Conservation (phyloP, 2,329 filamentous ascomycete genomes). For the Aschersonia sp. region DNA sequence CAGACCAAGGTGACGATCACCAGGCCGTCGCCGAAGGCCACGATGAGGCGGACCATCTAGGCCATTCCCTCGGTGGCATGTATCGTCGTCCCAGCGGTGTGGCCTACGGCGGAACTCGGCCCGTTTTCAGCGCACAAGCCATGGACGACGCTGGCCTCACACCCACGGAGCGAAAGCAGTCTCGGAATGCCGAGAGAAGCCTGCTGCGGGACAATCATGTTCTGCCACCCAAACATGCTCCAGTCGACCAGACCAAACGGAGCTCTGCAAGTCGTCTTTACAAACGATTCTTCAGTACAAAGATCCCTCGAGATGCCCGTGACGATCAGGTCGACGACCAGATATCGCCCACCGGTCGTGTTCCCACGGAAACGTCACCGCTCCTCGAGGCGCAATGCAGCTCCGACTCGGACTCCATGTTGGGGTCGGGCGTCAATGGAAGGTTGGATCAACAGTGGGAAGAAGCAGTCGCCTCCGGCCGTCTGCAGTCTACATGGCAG, state of each 20-base stretch:
- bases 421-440: conserved; percentile 30
- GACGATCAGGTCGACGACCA: not conserved
- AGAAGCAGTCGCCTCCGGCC: conserved; percentile 65
- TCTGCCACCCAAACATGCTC: conserved; percentile 42
- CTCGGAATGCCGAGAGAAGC: conserved; percentile 42
- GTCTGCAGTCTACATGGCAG: conserved; percentile 82
- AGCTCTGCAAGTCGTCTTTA: conserved; percentile 28
- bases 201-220: conserved; percentile 52
- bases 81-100: conserved; percentile 71
- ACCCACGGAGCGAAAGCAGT: conserved; percentile 39
- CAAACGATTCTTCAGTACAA: conserved; percentile 39
- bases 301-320: conserved; percentile 20
- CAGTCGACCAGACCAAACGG: conserved; percentile 13
- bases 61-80: conserved; percentile 22
- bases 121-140: conserved; percentile 47
- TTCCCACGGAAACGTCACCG: conserved; percentile 24
- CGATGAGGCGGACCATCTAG: conserved; percentile 20
- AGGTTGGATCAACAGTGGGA: conserved; percentile 62
- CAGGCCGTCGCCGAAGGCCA: conserved; percentile 16
- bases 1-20: conserved; percentile 34
- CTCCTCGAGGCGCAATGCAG: conserved; percentile 14
- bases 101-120: conserved; percentile 55
- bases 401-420: conserved; percentile 16
- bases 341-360: conserved; percentile 22
- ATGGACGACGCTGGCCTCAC: conserved; percentile 34